phyloP scores from a whole-genome alignment of 164 flowering plant species.

The Piper longum region DNA sequence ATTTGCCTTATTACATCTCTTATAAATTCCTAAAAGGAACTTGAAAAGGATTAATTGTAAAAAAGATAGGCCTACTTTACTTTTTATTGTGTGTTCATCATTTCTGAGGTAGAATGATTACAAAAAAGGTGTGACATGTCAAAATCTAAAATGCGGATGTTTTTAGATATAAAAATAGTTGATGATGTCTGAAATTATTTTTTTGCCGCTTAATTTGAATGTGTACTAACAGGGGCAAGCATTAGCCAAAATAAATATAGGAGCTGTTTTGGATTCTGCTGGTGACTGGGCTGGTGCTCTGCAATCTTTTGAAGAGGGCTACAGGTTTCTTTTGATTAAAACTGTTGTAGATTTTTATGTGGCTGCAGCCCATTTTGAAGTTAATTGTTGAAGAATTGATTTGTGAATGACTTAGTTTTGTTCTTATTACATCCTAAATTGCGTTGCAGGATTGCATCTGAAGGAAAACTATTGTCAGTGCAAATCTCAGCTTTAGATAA shows the following conservation, averaged over 20 bases:
- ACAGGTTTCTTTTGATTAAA: conserved; percentile 28
- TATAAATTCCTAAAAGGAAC: no score
- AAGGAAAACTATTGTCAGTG: conserved; percentile 44
- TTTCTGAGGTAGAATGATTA: no score
- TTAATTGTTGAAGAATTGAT: background rate
- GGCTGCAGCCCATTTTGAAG: background rate
- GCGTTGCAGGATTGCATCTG: conserved; percentile 53
- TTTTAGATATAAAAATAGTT: no score
- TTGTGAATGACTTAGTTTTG: background rate
- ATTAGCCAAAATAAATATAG: conserved; percentile 64
- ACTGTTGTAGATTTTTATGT: background rate
- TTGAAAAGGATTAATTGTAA: no score
- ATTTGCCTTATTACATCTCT: no score
- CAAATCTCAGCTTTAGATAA: conserved; percentile 85
- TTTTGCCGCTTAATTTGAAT: background rate
- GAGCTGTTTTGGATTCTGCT: conserved; percentile 56
- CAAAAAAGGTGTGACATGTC: no score
- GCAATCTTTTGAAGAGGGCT: conserved; percentile 69
- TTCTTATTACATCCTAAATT: background rate
- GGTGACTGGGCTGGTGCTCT: conserved; percentile 69
- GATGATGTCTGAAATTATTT: background rate
- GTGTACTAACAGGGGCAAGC: conserved; percentile 72
- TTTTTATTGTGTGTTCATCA: no score
- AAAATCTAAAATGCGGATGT: no score
- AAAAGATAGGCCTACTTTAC: no score